phyloP scores from a whole-genome alignment of 2,329 filamentous ascomycete genomes.

The Beauveria brongniartii region DNA sequence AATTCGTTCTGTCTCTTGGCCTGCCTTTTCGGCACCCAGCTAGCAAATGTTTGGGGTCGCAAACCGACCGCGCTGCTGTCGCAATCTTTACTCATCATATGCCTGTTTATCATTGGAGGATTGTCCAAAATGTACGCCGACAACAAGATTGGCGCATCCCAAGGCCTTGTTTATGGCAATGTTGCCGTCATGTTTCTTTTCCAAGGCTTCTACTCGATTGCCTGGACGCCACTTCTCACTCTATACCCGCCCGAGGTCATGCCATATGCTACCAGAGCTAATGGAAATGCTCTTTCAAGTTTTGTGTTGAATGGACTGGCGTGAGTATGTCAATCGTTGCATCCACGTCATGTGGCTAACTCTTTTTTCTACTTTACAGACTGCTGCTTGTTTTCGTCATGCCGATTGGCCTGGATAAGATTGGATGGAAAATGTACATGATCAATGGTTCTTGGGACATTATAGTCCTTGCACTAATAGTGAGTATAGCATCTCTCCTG shows the following conservation, averaged over 20 bases:
- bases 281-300: slow-evolving; percentile 28
- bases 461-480: slow-evolving; percentile 15
- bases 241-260: slow-evolving; percentile 23
- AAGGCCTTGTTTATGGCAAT: slow-evolving; percentile 29
- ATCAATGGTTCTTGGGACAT: slow-evolving; percentile 20
- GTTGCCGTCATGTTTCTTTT: slow-evolving; percentile 24
- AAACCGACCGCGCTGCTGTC: slow-evolving; percentile 34
- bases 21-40: slow-evolving; percentile 33
- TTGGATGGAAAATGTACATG: slow-evolving; percentile 21
- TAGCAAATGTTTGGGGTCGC: slow-evolving; percentile 34
- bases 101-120: slow-evolving; percentile 43
- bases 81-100: slow-evolving; percentile 29
- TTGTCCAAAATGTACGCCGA: slow-evolving; percentile 35
- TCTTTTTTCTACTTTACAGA: slow-evolving; percentile 1
- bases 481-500: neutral
- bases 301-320: slow-evolving; percentile 12
- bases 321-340: neutral
- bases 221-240: slow-evolving; percentile 20
- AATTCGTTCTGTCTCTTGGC: slow-evolving; percentile 40
- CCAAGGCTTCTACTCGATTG: slow-evolving; percentile 21
- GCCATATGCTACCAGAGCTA: slow-evolving; percentile 20
- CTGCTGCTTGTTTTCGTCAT: slow-evolving; percentile 16
- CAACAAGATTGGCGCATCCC: slow-evolving; percentile 19
- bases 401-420: slow-evolving; percentile 17
- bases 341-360: neutral